Evolutionary conservation across 139 green algal species (phyloP), one percentile per base, ranked within the genome.

Genomic region (Micractinium conductrix): DNA sequence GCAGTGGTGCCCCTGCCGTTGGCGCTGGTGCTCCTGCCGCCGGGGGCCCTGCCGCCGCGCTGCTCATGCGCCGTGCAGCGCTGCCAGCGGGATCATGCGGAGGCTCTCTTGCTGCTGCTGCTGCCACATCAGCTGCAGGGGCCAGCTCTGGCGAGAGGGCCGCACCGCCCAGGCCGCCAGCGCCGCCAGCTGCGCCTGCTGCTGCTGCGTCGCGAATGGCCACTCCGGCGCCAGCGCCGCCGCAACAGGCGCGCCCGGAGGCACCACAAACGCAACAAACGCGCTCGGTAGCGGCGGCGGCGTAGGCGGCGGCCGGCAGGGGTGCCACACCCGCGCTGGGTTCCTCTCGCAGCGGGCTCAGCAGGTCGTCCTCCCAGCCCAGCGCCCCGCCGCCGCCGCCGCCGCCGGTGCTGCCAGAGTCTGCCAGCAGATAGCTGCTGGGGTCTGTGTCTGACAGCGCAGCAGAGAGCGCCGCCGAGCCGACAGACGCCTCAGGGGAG

Each of bases 251-350:
- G 74, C 43, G n/a, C n/a, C n/a, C 45, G 6, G 53, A 81, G 53
- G 53, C 74, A 19, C 75, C 65, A 81, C 75, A 81, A 70, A 70
- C 75, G 35, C 75, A 50, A 78, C 71, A 78, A 78, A 78, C 71
- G 43, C 71, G 44, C 71, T 78, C 43, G 43, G 38, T 1, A 43
- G 42, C 30, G 71, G 43, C 14, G 21, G 22, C 53, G 26, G 50
- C 75, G 75, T 0, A 10, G 50, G 75, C 1, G 28, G 45, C 48
- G 74, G 45, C 48, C 6, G n/a, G 48, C 33, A 62, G 26, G 3
- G 26, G 43, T 22, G 12, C 22, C 40, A 14, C 70, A 10, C 40
- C 70, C 2, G 60, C 60, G 60, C 60, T 33, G 19, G 12, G 60
- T 3, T 68, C 33, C 33, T 72, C n/a, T 21, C 26, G 53, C 53